Base-by-base conservation (phyloP, 1,284 basidiomycete species). In the Irpex rosettiformis region DNA sequence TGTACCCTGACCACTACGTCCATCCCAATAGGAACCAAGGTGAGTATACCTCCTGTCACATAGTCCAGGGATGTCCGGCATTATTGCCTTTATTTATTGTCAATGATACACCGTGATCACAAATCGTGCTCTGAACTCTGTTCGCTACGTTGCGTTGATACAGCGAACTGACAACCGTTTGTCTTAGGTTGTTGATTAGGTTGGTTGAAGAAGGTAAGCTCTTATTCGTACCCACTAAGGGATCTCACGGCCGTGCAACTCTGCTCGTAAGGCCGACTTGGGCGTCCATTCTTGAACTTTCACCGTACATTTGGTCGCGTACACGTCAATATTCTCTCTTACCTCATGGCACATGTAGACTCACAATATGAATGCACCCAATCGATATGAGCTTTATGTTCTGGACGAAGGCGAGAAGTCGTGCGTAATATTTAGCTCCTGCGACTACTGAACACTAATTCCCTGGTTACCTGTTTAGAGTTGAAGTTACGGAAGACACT, bases 401-500 rank as follows among this genome's bases (percentile, higher is more conserved):
- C 84, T 96, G 29, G 91, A 93, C 40, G 93, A 98, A 66, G 94
- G 90, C 69, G 96, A 99, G 78, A 91, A 91, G 77, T 80, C 85
- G 93, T 96, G 79, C 79, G 93, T 82, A 59, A 48, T 42, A 47
- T 28, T 49, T 24, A 48, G 18, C 25, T 58, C 28, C 37, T 30
- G 47, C 25, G 5, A 5, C 29, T 24, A 10, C 10, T 18, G 37
- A 47, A 48, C 30, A 10, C 40, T 48, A 27, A 56, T 51, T 53
- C 59, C 56, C 59, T 54, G n/a, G n/a, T 24, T 22, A 25, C 49
- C 25, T 51, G 4, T 27, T n/a, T 68, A 96, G 95, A 52, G 86
- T 98, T 60, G 92, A 95, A 69, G 82, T 98, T 57, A 86, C 85
- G 10, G 96, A 98, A 75, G 96, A 99, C 75, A 96, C 94, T 52